Conservation (phyloP, 768 basidiomycete genomes). For the Suillus alpinus region DNA sequence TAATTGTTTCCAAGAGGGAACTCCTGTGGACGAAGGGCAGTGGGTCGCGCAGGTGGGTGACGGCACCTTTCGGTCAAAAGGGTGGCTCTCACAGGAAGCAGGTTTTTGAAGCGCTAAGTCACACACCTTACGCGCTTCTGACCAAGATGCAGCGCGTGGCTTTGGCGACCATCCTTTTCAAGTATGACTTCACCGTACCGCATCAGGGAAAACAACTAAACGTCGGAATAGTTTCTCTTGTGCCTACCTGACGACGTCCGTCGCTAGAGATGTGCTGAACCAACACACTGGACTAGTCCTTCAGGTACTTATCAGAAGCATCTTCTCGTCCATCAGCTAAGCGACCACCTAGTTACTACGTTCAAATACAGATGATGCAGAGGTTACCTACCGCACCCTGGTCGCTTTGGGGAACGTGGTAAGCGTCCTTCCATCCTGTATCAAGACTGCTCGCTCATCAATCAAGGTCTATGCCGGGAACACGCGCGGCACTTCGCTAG, state of each 20-base stretch:
- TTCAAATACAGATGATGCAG: conserved; percentile 56
- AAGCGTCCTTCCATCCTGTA: conserved; percentile 19
- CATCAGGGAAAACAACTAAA: conserved; percentile 5
- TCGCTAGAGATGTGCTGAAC: conserved; percentile 38
- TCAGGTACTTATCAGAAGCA: conserved; percentile 34
- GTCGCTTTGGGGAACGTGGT: conserved; percentile 78
- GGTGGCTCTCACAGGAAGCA: conserved; percentile 26
- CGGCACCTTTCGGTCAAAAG: conserved; percentile 1
- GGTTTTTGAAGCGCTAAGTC: conserved; percentile 54
- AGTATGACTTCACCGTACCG: conserved; percentile 51
- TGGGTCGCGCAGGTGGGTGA: conserved; percentile 52
- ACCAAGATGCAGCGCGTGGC: conserved; percentile 74
- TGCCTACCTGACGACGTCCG: conserved; percentile 41
- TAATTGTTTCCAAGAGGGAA: conserved; percentile 69
- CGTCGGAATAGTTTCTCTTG: conserved; percentile 58
- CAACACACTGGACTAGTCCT: conserved; percentile 45
- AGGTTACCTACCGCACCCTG: conserved; percentile 66
- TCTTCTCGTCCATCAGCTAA: conserved; percentile 2
- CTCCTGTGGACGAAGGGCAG: conserved; percentile 36
- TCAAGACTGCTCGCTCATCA: conserved; percentile 6
- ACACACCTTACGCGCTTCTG: conserved; percentile 51
- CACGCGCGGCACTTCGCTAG: conserved; percentile 32
- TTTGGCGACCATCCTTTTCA: conserved; percentile 79
- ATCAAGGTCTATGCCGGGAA: conserved; percentile 50
- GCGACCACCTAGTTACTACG: conserved; percentile 19